These are phyloP conservation scores for Neurospora sp. DNA, from an alignment of 495 filamentous ascomycete genomes.

Conservation along the genomic window DNA sequence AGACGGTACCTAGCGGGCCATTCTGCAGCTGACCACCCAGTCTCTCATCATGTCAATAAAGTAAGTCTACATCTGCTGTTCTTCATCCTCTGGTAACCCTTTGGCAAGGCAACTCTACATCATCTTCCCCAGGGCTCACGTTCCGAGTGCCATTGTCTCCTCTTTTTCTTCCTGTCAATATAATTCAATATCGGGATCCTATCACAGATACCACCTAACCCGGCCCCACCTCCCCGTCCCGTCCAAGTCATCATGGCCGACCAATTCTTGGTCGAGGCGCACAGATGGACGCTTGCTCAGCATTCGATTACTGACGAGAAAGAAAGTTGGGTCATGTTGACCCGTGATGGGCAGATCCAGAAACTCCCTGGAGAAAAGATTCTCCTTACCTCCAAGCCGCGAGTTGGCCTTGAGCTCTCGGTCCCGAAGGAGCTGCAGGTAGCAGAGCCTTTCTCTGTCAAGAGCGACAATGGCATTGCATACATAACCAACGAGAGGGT, in stretches of 20 bases:
- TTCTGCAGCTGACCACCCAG: slow-evolving; percentile 34
- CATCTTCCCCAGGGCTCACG: slow-evolving; percentile 12
- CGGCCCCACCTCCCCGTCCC: not conserved
- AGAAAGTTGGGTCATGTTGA: slow-evolving; percentile 45
- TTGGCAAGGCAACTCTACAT: slow-evolving; percentile 8
- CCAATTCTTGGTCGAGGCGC: slow-evolving; percentile 39
- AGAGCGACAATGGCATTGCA: slow-evolving; percentile 41
- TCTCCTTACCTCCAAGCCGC: slow-evolving; percentile 32
- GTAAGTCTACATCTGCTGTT: slow-evolving; percentile 38
- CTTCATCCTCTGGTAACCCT: slow-evolving; percentile 13
- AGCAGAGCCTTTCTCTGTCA: slow-evolving; percentile 35
- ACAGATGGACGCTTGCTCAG: slow-evolving; percentile 20
- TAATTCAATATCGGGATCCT: not conserved
- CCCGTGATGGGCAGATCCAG: slow-evolving; percentile 39
- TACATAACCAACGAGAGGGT: slow-evolving; percentile 91
- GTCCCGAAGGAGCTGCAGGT: slow-evolving; percentile 33
- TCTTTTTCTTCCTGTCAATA: not conserved
- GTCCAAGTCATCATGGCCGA: slow-evolving; percentile 23
- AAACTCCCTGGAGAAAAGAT: slow-evolving; percentile 39
- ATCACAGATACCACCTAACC: not conserved
- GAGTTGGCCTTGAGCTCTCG: slow-evolving; percentile 35
- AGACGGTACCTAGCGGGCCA: slow-evolving; percentile 16
- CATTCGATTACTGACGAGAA: slow-evolving; percentile 32
- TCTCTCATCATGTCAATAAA: slow-evolving; percentile 57
- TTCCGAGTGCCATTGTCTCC: slow-evolving; percentile 1